Evolutionary conservation across 2,329 filamentous ascomycete species (phyloP).

Genomic region (Apiospora rasikravindrae): DNA sequence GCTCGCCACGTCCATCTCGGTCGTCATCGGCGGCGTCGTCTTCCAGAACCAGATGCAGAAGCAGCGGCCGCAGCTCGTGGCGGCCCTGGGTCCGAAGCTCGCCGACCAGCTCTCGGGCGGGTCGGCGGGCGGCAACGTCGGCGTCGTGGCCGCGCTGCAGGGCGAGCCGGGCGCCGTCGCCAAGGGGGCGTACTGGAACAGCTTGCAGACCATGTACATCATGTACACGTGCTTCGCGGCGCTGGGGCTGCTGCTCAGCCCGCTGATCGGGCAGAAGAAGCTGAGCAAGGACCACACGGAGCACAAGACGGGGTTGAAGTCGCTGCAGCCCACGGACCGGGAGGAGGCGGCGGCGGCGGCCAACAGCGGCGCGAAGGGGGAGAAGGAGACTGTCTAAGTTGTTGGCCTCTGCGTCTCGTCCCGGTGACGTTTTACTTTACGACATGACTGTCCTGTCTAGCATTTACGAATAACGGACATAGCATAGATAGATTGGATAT

Average conservation of each 20-base stretch:
- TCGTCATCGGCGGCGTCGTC: slow-evolving; percentile 78
- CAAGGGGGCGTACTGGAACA: slow-evolving; percentile 51
- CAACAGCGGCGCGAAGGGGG: neutral
- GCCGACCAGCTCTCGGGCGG: slow-evolving; percentile 54
- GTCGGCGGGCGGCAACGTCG: slow-evolving; percentile 56
- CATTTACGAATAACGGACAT: slow-evolving; percentile 13
- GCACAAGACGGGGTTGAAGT: slow-evolving; percentile 62
- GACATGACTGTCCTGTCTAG: neutral
- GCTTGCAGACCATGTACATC: slow-evolving; percentile 62
- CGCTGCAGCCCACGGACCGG: neutral
- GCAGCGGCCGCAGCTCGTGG: slow-evolving; percentile 53
- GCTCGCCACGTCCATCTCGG: slow-evolving; percentile 68
- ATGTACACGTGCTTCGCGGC: slow-evolving; percentile 58
- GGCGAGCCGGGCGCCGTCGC: slow-evolving; percentile 43
- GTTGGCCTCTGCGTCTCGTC: neutral
- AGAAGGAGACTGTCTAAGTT: neutral
- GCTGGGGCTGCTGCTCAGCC: slow-evolving; percentile 51
- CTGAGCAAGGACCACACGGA: slow-evolving; percentile 62
- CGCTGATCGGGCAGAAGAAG: slow-evolving; percentile 54
- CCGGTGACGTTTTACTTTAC: neutral
- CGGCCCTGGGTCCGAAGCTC: slow-evolving; percentile 53
- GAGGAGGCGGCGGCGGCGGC: neutral
- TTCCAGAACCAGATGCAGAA: slow-evolving; percentile 77
- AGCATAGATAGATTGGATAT: neutral
- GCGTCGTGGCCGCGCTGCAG: slow-evolving; percentile 52